Base-by-base conservation (phyloP, 208 protist genomes). In the Leishmania amazonensis region DNA sequence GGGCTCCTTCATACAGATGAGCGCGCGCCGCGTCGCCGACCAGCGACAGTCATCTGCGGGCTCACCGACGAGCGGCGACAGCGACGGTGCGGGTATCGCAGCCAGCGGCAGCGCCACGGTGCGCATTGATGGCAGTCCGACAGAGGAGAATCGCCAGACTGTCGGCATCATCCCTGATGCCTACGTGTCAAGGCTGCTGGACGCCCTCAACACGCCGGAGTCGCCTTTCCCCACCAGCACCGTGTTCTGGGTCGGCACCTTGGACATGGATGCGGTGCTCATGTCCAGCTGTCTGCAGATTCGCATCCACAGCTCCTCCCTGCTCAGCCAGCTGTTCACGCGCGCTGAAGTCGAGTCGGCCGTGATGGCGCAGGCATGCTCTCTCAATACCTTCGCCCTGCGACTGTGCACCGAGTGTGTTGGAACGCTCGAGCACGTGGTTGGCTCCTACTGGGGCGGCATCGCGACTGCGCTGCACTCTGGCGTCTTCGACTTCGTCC, bases 371-470 rank as follows among this genome's bases (percentile, higher is more conserved):
- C 83, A 90, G 65, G 84, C 80, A 3, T 53, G 84, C n/a, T 75
- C 81, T 31, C 83, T 93, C 17, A 78, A 84, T 58, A 93, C 89
- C n/a, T 94, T 95, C 79, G 87, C 90, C 54, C 76, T 88, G 38
- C 86, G 92, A 19, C 77, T 96, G 54, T 85, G 89, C 42, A 85
- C 84, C 65, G 86, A 84, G 68, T 95, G 87, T 75, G 83, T 95
- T 40, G 82, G 84, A 51, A 88, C 90, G 53, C 85, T 97, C 45
- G 93, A 96, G 84, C 81, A 96, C 78, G 88, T 92, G 28, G 60
- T 95, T 19, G 89, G 89, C 17, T 93, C 93, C 35, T 98, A 96
- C 84, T 98, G 95, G 93, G 89, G 92, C 54, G 93, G 95, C 51
- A 94, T 96, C 79, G 93, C 91, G 49, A 83, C 81, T 19, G 85